Evolutionary conservation across 352 stramenopile species (phyloP).

Genomic region (Aphanomyces invadans): DNA sequence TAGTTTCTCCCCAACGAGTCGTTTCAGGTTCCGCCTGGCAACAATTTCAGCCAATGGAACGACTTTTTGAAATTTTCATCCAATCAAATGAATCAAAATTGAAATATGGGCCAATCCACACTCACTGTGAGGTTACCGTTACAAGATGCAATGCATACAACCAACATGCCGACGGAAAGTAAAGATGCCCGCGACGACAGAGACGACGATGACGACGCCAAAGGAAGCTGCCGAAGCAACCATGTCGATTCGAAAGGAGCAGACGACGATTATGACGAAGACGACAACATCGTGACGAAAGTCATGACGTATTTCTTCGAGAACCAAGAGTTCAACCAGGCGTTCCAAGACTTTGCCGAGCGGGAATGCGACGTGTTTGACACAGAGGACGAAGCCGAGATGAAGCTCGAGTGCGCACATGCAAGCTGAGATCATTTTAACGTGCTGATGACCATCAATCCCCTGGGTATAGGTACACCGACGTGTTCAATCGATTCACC

Average conservation of each 20-base stretch:
- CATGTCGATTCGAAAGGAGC: background rate
- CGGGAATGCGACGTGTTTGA: slow-evolving; percentile 52
- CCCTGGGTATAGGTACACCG: slow-evolving; percentile 70
- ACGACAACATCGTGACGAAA: slow-evolving; percentile 38
- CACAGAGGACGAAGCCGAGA: slow-evolving; percentile 53
- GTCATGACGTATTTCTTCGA: slow-evolving; percentile 76
- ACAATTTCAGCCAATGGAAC: background rate
- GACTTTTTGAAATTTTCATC: background rate
- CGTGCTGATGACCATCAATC: too few relatives aligned
- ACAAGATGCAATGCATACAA: too few relatives aligned
- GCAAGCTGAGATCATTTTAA: too few relatives aligned
- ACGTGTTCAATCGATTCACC: slow-evolving; percentile 71
- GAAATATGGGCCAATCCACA: background rate
- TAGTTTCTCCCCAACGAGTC: too few relatives aligned
- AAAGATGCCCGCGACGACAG: background rate
- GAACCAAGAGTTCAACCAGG: slow-evolving; percentile 62
- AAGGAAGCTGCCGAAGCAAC: background rate
- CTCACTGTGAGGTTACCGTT: too few relatives aligned
- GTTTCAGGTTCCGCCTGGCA: too few relatives aligned
- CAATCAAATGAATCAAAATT: slow-evolving; percentile 13
- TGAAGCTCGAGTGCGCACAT: slow-evolving; percentile 53
- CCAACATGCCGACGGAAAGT: background rate
- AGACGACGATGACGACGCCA: background rate
- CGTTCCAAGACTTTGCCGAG: slow-evolving; percentile 64
- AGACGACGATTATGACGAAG: slow-evolving; percentile 47